Evolutionary conservation across 805 yeast species (phyloP), one percentile per base, ranked within the genome.

Genomic region (Scheffersomyces amazonensis): DNA sequence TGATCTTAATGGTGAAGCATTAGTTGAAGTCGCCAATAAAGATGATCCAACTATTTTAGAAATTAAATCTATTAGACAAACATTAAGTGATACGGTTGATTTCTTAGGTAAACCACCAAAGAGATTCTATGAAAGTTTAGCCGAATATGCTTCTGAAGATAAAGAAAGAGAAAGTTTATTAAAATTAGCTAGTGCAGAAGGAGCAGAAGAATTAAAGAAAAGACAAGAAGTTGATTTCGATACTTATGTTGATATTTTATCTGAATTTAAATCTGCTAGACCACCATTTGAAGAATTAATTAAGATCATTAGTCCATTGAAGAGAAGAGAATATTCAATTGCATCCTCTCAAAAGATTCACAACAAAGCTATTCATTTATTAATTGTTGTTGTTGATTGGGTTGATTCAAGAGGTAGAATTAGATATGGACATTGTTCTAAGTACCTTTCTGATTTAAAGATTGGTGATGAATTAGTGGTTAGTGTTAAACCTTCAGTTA

Each of bases 351-450:
- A 91, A 66, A 87, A 78, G 61, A 71, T 87, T 54, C 97, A 91
- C 66, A 88, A 91, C 39, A 87, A 86, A 59, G 91, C 89, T 27
- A 88, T 91, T 27, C 97, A 91, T 57, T 69, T 91, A 56, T 76
- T 91, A 60, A 81, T 91, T 60, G 98, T 91, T 44, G 97, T 90
- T 38, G 97, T 91, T 39, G 97, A 90, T 63, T 91, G 98, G 98
- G 71, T 79, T 32, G 96, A 91, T 64, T 72, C 81, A 37, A 74
- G 76, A 60, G 96, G 96, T 36, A 79, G 96, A 62, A 77, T 75
- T 57, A 80, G 97, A 66, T 89, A 65, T 59, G 98, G 98, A 30
- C 98, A 91, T 62, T 87, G 96, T 65, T 91, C 98, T 35, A 87
- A 87, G 64, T 91, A 80, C 64, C 70, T 91, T 50, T 80, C 96